Conservation (phyloP, 768 basidiomycete genomes). For the Amanita molliuscula region DNA sequence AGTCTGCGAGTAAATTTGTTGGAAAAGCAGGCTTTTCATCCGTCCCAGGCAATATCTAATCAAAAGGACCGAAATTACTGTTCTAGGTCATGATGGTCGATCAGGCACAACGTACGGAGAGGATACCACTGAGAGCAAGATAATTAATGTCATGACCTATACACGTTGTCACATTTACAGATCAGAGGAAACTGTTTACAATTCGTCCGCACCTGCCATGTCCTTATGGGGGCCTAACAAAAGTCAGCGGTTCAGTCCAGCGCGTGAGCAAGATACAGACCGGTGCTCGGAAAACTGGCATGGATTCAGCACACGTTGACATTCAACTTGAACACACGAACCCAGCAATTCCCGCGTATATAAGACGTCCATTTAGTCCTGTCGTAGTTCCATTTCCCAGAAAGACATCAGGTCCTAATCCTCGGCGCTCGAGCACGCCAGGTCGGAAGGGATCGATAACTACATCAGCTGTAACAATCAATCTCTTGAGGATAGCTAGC, state of each 20-base stretch:
- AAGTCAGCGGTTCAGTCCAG: slow-evolving; percentile 6
- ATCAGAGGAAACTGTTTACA: not conserved
- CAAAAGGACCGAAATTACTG: slow-evolving; percentile 6
- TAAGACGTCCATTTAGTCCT: slow-evolving; percentile 51
- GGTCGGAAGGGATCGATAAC: slow-evolving; percentile 80
- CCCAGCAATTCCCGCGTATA: slow-evolving; percentile 74
- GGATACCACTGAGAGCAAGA: slow-evolving; percentile 58
- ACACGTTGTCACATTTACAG: not conserved
- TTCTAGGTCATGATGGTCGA: slow-evolving; percentile 41
- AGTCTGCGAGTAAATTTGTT: slow-evolving; percentile 70
- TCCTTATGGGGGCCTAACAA: slow-evolving; percentile 52
- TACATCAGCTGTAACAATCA: slow-evolving; percentile 64
- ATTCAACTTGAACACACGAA: slow-evolving; percentile 23
- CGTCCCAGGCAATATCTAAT: slow-evolving; percentile 58
- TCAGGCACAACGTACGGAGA: not conserved
- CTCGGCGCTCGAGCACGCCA: slow-evolving; percentile 71
- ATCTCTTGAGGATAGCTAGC: slow-evolving; percentile 37
- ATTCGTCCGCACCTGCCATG: slow-evolving; percentile 54
- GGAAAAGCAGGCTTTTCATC: slow-evolving; percentile 59
- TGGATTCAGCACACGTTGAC: not conserved
- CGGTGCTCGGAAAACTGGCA: slow-evolving; percentile 50
- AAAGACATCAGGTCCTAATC: slow-evolving; percentile 69
- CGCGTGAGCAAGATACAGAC: slow-evolving; percentile 17
- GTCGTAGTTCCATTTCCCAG: slow-evolving; percentile 32
- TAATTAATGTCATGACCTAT: slow-evolving; percentile 82